Conservation (phyloP, 2,329 filamentous ascomycete genomes). For the Periglandula ipomoeae region DNA sequence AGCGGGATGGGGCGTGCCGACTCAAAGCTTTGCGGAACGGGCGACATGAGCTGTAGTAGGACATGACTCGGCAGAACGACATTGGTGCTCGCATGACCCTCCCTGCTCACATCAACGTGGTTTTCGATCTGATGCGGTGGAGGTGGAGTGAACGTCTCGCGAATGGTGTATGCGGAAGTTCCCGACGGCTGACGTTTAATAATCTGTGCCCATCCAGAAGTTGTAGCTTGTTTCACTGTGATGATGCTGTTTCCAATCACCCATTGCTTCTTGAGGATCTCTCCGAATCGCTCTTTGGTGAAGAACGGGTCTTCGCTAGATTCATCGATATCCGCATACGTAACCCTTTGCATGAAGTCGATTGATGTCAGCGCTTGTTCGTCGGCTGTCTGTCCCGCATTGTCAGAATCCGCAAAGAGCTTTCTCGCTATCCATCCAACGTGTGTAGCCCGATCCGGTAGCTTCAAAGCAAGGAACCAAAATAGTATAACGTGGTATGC, state of each 20-base stretch:
- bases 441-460: constrained; percentile 73
- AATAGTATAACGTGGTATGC: constrained; percentile 94
- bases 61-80: constrained; percentile 65
- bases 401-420: constrained; percentile 69
- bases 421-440: constrained; percentile 87
- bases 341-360: constrained; percentile 86
- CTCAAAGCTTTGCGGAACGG: constrained; percentile 48
- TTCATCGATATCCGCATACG: constrained; percentile 78
- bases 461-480: constrained; percentile 87
- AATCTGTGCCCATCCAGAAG: constrained; percentile 59
- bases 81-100: constrained; percentile 44
- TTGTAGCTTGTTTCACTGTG: constrained; percentile 61
- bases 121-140: constrained; percentile 46
- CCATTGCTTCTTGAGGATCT: constrained; percentile 60
- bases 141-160: constrained; percentile 49
- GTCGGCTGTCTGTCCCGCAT: constrained; percentile 62
- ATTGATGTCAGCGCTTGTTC: constrained; percentile 91
- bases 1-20: constrained; percentile 64
- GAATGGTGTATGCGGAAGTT: constrained; percentile 49
- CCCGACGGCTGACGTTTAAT: constrained; percentile 65
- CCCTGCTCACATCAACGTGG: constrained; percentile 38
- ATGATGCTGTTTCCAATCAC: constrained; percentile 65
- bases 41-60: constrained; percentile 58
- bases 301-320: constrained; percentile 59
- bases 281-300: constrained; percentile 53